Evolutionary conservation across 73 alveolate species (phyloP), one percentile per base, ranked within the genome.

Genomic region (Blepharisma stoltei): DNA sequence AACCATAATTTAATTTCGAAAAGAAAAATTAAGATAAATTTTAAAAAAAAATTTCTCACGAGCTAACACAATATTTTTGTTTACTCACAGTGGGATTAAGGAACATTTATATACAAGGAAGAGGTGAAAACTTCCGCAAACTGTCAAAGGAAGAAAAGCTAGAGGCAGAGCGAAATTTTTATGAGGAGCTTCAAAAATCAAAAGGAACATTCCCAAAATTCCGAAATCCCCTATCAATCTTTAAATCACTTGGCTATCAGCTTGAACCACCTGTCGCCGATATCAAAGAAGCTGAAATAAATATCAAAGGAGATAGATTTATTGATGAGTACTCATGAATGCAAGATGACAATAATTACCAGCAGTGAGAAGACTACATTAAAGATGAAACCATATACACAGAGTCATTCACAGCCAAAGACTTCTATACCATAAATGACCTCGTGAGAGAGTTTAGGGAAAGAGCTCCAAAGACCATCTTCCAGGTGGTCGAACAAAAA

Each of bases 71-170:
- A n/a, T n/a, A n/a, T n/a, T n/a, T n/a, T n/a, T n/a, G n/a, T n/a
- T n/a, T n/a, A n/a, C n/a, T n/a, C n/a, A n/a, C n/a, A n/a, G n/a
- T n/a, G n/a, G n/a, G n/a, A n/a, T n/a, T n/a, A 32, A 32, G 41
- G 3, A 32, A 3, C 41, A 32, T 25, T 25, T 60, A 14, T 25
- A 60, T 60, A 11, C 73, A 60, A 60, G 73, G 45, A 14, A n/a
- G 23, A 8, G 73, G 73, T n/a, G 14, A n/a, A 25, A 60, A 60
- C 47, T 60, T 1, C 46, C 38, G 73, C 14, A 60, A 60, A 25
- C 73, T 60, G 46, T 20, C 73, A 0, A n/a, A n/a, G 23, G 73
- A 60, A 60, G 73, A 60, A 25, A 60, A 60, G 23, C 37, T 14
- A 60, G 37, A 18, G 18, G 73, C 73, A 1, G 73, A 60, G 23